Conservation (phyloP, 106 monocot genomes). For the Phalaenopsis equestris region DNA sequence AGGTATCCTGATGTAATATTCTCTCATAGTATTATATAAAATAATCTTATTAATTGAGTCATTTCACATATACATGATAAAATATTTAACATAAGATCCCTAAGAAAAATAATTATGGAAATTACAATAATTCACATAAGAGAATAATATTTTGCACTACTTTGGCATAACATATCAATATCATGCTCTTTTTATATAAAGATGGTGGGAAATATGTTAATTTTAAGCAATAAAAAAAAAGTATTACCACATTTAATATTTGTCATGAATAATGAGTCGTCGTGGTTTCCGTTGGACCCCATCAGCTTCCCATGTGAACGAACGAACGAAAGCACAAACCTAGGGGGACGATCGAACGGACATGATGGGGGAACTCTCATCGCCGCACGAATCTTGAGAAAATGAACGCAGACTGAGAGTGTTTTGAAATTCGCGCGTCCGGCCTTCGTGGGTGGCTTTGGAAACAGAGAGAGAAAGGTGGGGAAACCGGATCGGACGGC, state of each 20-base stretch:
- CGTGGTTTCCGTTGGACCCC: background rate
- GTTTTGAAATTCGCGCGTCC: background rate
- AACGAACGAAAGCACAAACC: background rate
- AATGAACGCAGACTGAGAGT: background rate
- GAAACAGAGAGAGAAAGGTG: background rate
- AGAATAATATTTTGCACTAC: background rate
- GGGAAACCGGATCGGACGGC: conserved; percentile 6
- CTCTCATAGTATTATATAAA: too few relatives aligned
- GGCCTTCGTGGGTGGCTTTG: background rate
- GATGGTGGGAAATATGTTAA: too few relatives aligned
- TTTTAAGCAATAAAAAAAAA: too few relatives aligned
- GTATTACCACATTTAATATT: background rate
- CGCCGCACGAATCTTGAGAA: background rate
- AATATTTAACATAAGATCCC: too few relatives aligned
- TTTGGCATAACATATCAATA: background rate
- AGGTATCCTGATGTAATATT: too few relatives aligned
- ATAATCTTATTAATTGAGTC: too few relatives aligned
- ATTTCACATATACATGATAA: too few relatives aligned
- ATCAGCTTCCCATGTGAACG: background rate
- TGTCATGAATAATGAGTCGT: background rate
- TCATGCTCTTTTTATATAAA: too few relatives aligned
- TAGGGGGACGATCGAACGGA: background rate
- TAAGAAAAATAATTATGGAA: background rate
- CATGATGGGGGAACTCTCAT: background rate
- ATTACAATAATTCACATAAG: background rate